Base-by-base conservation (phyloP, 2,329 filamentous ascomycete species). In the Beauveria bassiana region DNA sequence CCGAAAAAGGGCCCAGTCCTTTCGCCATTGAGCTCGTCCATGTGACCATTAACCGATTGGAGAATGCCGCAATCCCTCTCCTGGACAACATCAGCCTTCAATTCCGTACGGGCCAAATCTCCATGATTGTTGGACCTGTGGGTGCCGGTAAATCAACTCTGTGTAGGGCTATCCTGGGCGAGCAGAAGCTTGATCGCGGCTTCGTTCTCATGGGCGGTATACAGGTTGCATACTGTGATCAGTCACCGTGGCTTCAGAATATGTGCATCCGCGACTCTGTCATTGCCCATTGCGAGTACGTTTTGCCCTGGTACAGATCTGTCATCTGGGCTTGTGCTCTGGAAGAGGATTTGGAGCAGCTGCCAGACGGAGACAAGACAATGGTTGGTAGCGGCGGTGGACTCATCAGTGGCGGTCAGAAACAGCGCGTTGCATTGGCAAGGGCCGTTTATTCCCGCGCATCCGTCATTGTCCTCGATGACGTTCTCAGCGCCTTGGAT, bases 391-490 rank as follows among this genome's bases (percentile, higher is more conserved):
- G 64, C 46, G 61, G 64, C n/a, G 64, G 63, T 34, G 22, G 65
- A 26, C 63, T 65, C 22, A 49, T 68, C 50, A 65, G 65, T 61
- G 63, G 64, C 22, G 64, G 69, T 40, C 63, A 71, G 57, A 61
- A 67, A 16, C 68, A 70, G 34, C 65, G 69, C 18, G 63, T 70
- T 38, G 49, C 55, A 3, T 80, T 97, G 57, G 93, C 93, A 45
- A 83, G 93, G 72, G 93, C 93, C 46, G 91, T 96, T 3, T 97
- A 97, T 70, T 90, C 93, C 59, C 85, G 92, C 66, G 90, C 92
- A 16, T 91, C 96, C 71, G 83, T 96, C 56, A 96, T 96, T 69
- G 78, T 97, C 18, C 80, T 97, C 8, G 93, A 97, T 68, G 93
- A 97, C 71, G 24, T 57, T 7, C 42, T 62, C 38, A 62, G 60